Percentiles rank a stretch among this genome's conserved stretches.
These are phyloP conservation scores for Ustilago shanxiensis DNA, from an alignment of 1,284 basidiomycete genomes.

Conservation along the genomic window DNA sequence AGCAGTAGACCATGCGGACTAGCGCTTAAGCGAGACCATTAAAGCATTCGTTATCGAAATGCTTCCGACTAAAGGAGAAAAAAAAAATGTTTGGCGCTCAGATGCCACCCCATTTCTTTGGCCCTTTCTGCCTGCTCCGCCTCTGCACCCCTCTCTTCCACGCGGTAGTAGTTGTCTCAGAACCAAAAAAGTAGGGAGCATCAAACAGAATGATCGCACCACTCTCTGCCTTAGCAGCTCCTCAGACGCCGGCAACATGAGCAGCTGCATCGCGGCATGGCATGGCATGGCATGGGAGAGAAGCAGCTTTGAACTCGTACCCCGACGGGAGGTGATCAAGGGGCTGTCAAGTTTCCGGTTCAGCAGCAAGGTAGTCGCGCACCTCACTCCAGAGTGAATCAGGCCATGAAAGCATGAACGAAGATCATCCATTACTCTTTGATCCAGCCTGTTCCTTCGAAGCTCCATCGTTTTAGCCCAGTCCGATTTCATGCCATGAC, in stretches of 20 bases:
- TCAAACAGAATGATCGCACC: background rate
- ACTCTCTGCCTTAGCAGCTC: background rate
- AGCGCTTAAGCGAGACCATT: slow-evolving; percentile 16
- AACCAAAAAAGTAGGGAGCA: background rate
- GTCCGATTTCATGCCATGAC: background rate
- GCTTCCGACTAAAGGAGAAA: background rate
- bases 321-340: background rate
- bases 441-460: no score
- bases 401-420: slow-evolving; percentile 11
- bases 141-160: background rate
- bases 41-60: background rate
- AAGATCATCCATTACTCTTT: no score
- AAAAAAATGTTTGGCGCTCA: background rate
- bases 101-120: slow-evolving; percentile 2
- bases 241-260: background rate
- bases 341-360: background rate
- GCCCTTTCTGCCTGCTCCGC: background rate
- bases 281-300: background rate
- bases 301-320: background rate
- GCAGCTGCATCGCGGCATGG: background rate
- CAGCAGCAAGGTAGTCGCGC: background rate
- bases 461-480: no score
- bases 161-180: background rate
- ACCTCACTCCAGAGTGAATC: background rate
- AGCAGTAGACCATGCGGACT: slow-evolving; percentile 1